Evolutionary conservation across 768 basidiomycete species (phyloP).

Genomic region (Pleurotus giganteus): DNA sequence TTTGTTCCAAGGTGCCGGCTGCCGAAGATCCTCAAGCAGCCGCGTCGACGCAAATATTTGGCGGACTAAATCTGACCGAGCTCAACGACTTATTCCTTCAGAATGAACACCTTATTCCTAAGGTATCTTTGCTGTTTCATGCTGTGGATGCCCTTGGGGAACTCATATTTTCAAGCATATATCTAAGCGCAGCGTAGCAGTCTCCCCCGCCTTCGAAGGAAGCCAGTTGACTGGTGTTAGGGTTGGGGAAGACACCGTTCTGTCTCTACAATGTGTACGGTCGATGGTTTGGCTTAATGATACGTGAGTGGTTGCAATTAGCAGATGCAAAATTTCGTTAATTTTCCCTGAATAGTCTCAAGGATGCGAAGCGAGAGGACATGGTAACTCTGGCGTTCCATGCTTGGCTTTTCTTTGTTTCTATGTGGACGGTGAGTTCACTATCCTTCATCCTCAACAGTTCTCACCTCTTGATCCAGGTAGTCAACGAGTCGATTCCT

Average conservation of each 20-base stretch:
- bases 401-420: conserved; percentile 45
- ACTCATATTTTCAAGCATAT: not conserved
- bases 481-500: not conserved
- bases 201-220: conserved; percentile 11
- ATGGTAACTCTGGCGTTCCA: conserved; percentile 43
- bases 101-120: not conserved
- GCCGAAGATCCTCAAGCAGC: not conserved
- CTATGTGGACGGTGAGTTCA: conserved; percentile 41
- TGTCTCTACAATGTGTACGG: conserved; percentile 32
- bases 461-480: not conserved
- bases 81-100: not conserved
- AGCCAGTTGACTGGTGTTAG: conserved; percentile 4
- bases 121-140: conserved; percentile 1
- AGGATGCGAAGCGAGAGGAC: conserved; percentile 46
- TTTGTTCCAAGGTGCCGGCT: not conserved
- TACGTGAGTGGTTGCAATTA: conserved; percentile 31
- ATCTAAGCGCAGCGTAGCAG: not conserved
- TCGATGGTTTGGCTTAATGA: conserved; percentile 46
- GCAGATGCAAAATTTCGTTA: not conserved
- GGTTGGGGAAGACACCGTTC: conserved; percentile 4
- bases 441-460: not conserved
- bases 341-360: conserved; percentile 23
- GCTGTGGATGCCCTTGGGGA: too few species aligned
- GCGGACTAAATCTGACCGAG: conserved; percentile 5
- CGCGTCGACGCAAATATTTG: not conserved